A percentile compares a stretch with the other conserved stretches of the same genome.
Evolutionary conservation across 768 basidiomycete species (phyloP).

Genomic region (Melanogaster broomeanus): DNA sequence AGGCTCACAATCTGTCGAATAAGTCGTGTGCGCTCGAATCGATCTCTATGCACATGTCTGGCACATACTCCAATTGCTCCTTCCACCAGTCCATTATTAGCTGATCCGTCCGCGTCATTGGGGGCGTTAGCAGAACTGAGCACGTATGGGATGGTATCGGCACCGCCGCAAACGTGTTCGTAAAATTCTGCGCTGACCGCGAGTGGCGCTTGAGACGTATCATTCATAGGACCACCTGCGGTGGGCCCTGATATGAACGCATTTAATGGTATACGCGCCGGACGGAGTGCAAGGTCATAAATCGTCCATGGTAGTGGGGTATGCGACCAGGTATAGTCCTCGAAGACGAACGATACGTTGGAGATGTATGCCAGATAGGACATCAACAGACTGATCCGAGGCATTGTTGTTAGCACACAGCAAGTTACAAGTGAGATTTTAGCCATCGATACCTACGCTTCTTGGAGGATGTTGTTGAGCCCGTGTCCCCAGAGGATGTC

Average conservation of each 20-base stretch:
- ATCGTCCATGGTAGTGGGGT: slow-evolving; percentile 53
- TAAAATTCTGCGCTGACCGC: slow-evolving; percentile 54
- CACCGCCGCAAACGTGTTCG: slow-evolving; percentile 44
- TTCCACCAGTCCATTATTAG: slow-evolving; percentile 55
- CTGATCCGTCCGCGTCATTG: slow-evolving; percentile 38
- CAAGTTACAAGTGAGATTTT: not conserved
- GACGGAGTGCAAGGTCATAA: slow-evolving; percentile 54
- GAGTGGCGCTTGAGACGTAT: slow-evolving; percentile 23
- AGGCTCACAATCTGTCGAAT: slow-evolving; percentile 51
- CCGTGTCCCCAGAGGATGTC: slow-evolving; percentile 63
- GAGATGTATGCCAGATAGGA: slow-evolving; percentile 52
- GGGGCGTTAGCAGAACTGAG: slow-evolving; percentile 40
- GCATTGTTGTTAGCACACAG: not conserved
- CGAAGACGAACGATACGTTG: slow-evolving; percentile 60
- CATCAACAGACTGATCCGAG: slow-evolving; percentile 42
- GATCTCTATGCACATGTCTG: slow-evolving; percentile 46
- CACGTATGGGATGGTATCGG: slow-evolving; percentile 31
- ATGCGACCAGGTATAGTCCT: slow-evolving; percentile 64
- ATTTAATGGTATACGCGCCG: slow-evolving; percentile 54
- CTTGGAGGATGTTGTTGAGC: slow-evolving; percentile 62
- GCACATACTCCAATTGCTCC: slow-evolving; percentile 34
- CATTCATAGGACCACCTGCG: slow-evolving; percentile 45
- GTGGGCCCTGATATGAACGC: slow-evolving; percentile 59
- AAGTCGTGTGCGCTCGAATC: slow-evolving; percentile 40
- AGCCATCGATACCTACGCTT: slow-evolving; percentile 44